Evolutionary conservation across 2,329 filamentous ascomycete species (phyloP).

Genomic region (Periglandula ipomoeae): DNA sequence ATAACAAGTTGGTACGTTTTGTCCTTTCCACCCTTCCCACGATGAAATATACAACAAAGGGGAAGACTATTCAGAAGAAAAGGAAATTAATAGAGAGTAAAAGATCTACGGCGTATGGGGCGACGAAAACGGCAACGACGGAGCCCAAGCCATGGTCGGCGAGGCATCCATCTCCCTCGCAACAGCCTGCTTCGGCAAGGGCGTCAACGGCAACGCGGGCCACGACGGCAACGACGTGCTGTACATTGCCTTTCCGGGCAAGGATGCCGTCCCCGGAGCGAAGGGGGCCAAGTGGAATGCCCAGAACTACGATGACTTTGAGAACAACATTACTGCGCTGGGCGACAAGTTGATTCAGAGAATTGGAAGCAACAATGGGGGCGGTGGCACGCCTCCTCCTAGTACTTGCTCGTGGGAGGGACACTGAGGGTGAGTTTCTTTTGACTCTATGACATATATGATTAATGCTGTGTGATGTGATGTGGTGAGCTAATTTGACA

Average conservation of each 20-base stretch:
- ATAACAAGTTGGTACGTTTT: background rate
- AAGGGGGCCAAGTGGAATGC: slow-evolving; percentile 46
- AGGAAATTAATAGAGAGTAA: too few species aligned
- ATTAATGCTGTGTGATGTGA: too few species aligned
- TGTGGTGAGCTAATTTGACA: too few species aligned
- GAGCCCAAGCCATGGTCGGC: slow-evolving; percentile 37
- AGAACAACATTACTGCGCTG: slow-evolving; percentile 38
- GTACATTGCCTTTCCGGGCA: slow-evolving; percentile 51
- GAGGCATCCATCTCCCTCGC: slow-evolving; percentile 50
- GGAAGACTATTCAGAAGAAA: too few species aligned
- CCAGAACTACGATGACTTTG: slow-evolving; percentile 37
- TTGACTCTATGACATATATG: too few species aligned
- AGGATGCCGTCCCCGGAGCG: slow-evolving; percentile 46
- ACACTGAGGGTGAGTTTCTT: too few species aligned
- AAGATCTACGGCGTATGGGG: slow-evolving; percentile 54
- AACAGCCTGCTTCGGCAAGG: slow-evolving; percentile 44
- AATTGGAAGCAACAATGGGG: too few species aligned
- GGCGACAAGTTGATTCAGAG: too few species aligned
- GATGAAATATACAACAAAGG: too few species aligned
- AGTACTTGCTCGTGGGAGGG: too few species aligned
- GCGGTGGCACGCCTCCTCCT: too few species aligned
- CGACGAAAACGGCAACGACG: slow-evolving; percentile 48
- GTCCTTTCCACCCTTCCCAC: too few species aligned
- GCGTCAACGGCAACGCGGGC: slow-evolving; percentile 45
- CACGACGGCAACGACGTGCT: slow-evolving; percentile 49